A percentile compares a stretch with the other conserved stretches of the same genome.
Evolutionary conservation across 441 rosid genomes (phyloP).

Genomic region (Populus hybrid): DNA sequence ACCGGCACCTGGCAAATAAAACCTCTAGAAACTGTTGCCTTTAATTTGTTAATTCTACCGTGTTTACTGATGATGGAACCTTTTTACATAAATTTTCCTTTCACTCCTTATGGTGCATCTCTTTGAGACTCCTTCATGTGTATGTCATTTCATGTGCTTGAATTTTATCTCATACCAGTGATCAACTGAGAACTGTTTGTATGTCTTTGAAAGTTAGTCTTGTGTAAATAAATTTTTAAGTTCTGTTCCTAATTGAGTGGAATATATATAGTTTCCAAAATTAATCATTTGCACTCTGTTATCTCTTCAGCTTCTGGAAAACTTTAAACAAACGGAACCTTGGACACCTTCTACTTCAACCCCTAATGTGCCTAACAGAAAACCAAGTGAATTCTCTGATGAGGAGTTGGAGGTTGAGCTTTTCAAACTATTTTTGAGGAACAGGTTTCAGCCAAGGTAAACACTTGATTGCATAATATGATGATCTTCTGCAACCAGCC

Average conservation of each 20-base stretch:
- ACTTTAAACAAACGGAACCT: slow-evolving; percentile 50
- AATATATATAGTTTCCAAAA: neutral
- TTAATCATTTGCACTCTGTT: slow-evolving; percentile 1
- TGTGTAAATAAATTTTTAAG: neutral
- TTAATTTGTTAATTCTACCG: no score
- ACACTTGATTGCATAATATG: slow-evolving; percentile 4
- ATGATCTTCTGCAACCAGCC: neutral
- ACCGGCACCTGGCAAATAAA: no score
- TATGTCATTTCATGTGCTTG: no score
- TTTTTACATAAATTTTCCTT: no score
- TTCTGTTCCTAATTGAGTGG: neutral
- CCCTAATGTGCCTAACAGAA: slow-evolving; percentile 12
- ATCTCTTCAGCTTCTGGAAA: slow-evolving; percentile 50
- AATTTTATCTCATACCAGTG: no score
- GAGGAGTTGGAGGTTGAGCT: slow-evolving; percentile 62
- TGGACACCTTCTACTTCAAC: slow-evolving; percentile 46
- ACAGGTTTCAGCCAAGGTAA: slow-evolving; percentile 64
- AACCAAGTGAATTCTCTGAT: slow-evolving; percentile 43
- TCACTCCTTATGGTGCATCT: no score
- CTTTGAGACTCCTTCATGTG: no score
- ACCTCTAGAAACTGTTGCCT: no score
- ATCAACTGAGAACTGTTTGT: no score
- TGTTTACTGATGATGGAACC: no score
- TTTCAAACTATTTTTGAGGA: slow-evolving; percentile 46
- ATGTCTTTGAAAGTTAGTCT: neutral